phyloP scores from a whole-genome alignment of 2,329 filamentous ascomycete species.

The Chalaropsis ovoidea region DNA sequence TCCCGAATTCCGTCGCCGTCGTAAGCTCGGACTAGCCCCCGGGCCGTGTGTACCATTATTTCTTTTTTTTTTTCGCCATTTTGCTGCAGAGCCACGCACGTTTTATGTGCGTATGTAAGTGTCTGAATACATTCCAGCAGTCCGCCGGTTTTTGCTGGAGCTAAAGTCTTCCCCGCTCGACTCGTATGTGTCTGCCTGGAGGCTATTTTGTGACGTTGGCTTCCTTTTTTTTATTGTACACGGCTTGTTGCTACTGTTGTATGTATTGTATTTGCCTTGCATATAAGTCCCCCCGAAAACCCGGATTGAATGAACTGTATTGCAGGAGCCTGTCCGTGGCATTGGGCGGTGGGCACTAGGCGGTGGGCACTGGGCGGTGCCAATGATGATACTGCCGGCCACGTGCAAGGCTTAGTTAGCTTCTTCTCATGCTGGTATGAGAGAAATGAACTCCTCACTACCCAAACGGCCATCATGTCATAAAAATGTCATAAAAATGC shows the following conservation, averaged over 20 bases:
- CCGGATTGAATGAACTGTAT: neutral
- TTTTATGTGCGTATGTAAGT: neutral
- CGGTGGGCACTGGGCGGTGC: neutral
- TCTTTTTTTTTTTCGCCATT: neutral
- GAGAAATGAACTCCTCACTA: neutral
- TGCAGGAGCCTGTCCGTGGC: neutral
- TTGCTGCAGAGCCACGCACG: neutral
- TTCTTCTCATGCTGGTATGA: neutral
- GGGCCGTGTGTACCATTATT: neutral
- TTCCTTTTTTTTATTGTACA: neutral
- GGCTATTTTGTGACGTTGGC: neutral
- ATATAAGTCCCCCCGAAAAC: neutral
- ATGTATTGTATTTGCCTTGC: constrained; percentile 10
- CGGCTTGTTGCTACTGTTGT: neutral
- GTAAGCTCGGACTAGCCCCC: constrained; percentile 1
- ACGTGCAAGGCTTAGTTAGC: neutral
- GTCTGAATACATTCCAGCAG: neutral
- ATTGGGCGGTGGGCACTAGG: neutral
- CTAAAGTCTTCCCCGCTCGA: neutral
- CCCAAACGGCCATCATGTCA: no score
- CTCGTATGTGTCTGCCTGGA: neutral
- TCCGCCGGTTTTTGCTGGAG: neutral
- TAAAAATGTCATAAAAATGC: neutral
- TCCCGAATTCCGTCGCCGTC: neutral
- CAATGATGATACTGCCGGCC: constrained; percentile 3